Evolutionary conservation across 768 basidiomycete genomes (phyloP).

Genomic region (Suillus subluteus): DNA sequence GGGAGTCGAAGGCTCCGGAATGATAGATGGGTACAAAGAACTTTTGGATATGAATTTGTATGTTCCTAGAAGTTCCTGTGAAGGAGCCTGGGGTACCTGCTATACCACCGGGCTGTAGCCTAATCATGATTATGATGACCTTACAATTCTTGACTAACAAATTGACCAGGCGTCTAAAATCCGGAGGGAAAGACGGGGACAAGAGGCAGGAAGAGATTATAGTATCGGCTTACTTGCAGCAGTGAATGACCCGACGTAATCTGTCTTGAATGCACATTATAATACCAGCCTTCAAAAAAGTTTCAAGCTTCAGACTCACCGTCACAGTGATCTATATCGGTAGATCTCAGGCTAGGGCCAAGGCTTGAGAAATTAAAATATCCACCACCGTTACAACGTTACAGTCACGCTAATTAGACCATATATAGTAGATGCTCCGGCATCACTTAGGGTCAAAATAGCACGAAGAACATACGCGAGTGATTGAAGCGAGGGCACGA

Average conservation of each 20-base stretch:
- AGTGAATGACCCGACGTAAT: neutral
- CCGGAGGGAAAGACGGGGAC: slow-evolving; percentile 34
- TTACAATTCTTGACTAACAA: slow-evolving; percentile 42
- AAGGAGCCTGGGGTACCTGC: slow-evolving; percentile 25
- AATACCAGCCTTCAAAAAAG: neutral
- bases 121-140: slow-evolving; percentile 5
- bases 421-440: too few species aligned
- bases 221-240: slow-evolving; percentile 14
- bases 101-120: slow-evolving; percentile 10
- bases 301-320: neutral
- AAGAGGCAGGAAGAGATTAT: slow-evolving; percentile 13
- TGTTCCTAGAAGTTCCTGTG: slow-evolving; percentile 71
- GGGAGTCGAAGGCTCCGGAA: slow-evolving; percentile 65
- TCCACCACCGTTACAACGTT: too few species aligned
- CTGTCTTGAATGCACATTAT: neutral
- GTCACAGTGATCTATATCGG: neutral
- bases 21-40: slow-evolving; percentile 75
- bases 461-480: too few species aligned
- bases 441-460: too few species aligned
- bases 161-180: slow-evolving; percentile 33
- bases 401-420: too few species aligned
- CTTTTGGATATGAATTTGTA: slow-evolving; percentile 54
- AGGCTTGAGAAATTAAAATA: too few species aligned
- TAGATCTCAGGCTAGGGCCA: too few species aligned
- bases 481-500: too few species aligned